Evolutionary conservation across 768 basidiomycete species (phyloP).

Genomic region (Mycena galopus): DNA sequence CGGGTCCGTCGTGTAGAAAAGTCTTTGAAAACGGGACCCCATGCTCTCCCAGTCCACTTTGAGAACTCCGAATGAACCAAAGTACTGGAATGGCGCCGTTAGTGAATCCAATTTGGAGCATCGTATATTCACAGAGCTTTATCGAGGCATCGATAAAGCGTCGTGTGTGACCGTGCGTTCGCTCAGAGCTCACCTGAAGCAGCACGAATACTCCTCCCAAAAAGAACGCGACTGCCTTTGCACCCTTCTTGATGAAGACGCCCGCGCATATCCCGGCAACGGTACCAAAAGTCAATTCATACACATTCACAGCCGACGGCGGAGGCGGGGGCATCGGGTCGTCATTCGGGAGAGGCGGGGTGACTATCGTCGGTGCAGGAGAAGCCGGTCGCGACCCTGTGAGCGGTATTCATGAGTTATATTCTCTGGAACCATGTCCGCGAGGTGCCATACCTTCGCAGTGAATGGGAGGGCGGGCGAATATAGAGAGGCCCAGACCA

Average conservation of each 20-base stretch:
- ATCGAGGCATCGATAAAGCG: too few species aligned
- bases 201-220: constrained; percentile 94
- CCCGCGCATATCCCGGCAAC: constrained; percentile 91
- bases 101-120: not conserved
- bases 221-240: constrained; percentile 83
- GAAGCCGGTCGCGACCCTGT: constrained; percentile 32
- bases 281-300: constrained; percentile 91
- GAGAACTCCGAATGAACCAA: constrained; percentile 78
- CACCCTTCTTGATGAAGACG: constrained; percentile 96
- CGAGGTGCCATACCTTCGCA: constrained; percentile 64
- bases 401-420: not conserved
- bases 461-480: constrained; percentile 52
- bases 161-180: too few species aligned
- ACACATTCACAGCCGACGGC: constrained; percentile 79
- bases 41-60: constrained; percentile 85
- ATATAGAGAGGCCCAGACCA: constrained; percentile 38
- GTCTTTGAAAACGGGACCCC: constrained; percentile 75
- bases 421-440: not conserved
- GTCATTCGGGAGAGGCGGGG: constrained; percentile 22
- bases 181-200: too few species aligned
- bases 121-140: constrained; percentile 34
- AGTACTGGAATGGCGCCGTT: constrained; percentile 66
- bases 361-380: constrained; percentile 15
- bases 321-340: constrained; percentile 68
- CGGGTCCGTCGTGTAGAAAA: constrained; percentile 76